These are phyloP conservation scores for Diaporthe amygdali DNA, from an alignment of 2,329 filamentous ascomycete species.

Conservation along the genomic window DNA sequence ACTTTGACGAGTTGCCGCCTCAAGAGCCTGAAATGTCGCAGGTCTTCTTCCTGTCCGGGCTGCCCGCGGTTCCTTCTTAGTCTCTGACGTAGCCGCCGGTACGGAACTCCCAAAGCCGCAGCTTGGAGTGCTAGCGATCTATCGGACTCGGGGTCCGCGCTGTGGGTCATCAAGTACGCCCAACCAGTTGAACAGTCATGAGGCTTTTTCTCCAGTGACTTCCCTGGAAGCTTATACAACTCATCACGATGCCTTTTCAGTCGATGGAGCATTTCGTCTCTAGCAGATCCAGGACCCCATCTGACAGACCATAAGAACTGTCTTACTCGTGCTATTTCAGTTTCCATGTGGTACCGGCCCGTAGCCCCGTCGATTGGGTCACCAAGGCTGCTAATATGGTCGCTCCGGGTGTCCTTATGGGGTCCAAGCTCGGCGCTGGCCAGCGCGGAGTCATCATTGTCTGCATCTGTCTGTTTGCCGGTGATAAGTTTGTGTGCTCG, in stretches of 20 bases:
- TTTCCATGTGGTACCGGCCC: not conserved
- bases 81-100: too few relatives aligned
- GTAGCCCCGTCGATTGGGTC: not conserved
- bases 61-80: not conserved
- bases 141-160: not conserved
- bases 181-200: not conserved
- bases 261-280: not conserved
- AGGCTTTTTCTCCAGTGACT: not conserved
- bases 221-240: not conserved
- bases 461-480: not conserved
- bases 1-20: not conserved
- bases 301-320: not conserved
- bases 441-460: not conserved
- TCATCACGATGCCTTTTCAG: not conserved
- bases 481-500: not conserved
- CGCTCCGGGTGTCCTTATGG: not conserved
- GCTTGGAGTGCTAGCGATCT: not conserved
- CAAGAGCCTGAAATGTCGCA: not conserved
- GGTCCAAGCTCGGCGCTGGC: not conserved
- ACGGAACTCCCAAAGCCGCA: too few relatives aligned
- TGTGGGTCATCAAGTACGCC: not conserved
- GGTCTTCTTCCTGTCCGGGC: not conserved
- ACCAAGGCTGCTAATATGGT: too few relatives aligned
- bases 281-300: not conserved
- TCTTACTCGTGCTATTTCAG: not conserved